Conservation (phyloP, 2,329 filamentous ascomycete species). For the Tolypocladium ovalisporum region DNA sequence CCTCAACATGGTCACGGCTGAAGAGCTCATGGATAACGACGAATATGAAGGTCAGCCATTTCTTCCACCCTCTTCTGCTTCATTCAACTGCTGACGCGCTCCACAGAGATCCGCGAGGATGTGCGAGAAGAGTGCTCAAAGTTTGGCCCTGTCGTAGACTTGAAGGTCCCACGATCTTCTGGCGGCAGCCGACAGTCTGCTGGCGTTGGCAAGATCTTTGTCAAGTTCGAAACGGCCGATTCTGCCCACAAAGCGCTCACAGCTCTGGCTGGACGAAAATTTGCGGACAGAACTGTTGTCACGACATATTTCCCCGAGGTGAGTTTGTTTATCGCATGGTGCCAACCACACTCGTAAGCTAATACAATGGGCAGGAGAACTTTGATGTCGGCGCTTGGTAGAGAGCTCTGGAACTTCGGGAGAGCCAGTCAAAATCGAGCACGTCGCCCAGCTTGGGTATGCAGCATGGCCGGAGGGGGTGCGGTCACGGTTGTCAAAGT, state of each 20-base stretch:
- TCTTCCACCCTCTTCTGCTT: too few relatives aligned
- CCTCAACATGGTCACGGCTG: conserved; percentile 96
- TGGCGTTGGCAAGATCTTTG: conserved; percentile 94
- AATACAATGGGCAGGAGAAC: conserved; percentile 57
- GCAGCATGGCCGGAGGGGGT: background rate
- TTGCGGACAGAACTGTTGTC: conserved; percentile 91
- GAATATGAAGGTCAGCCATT: conserved; percentile 74
- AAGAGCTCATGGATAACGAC: conserved; percentile 86
- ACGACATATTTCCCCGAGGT: conserved; percentile 95
- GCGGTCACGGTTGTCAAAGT: background rate
- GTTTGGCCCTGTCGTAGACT: conserved; percentile 72
- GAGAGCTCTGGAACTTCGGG: conserved; percentile 7
- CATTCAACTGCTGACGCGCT: conserved; percentile 1
- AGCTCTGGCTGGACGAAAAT: conserved; percentile 89
- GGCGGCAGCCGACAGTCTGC: conserved; percentile 74
- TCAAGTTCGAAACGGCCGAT: conserved; percentile 77
- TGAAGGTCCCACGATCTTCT: conserved; percentile 85
- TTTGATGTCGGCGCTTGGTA: conserved; percentile 90
- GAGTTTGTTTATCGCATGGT: conserved; percentile 14
- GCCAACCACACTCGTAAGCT: conserved; percentile 10
- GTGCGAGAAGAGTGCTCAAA: conserved; percentile 88
- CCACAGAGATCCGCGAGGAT: conserved; percentile 86
- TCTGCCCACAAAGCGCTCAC: conserved; percentile 75
- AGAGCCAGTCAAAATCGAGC: background rate
- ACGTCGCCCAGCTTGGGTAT: conserved; percentile 4